phyloP scores from a whole-genome alignment of 2,329 filamentous ascomycete genomes.

The Lanzia echinophila region DNA sequence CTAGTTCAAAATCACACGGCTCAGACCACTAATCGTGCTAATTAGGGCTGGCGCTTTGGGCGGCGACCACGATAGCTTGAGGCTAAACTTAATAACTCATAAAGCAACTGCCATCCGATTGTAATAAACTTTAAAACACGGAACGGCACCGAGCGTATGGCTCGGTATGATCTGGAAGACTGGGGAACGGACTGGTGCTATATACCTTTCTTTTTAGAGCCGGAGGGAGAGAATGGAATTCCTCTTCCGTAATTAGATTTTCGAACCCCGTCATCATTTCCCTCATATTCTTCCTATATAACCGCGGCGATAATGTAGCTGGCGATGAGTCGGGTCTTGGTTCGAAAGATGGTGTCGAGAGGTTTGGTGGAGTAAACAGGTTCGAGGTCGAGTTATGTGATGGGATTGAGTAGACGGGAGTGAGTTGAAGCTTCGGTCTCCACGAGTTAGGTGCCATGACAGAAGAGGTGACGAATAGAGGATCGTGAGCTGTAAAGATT shows the following conservation, averaged over 20 bases:
- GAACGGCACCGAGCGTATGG: neutral
- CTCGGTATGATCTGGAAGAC: neutral
- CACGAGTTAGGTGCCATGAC: slow-evolving; percentile 7
- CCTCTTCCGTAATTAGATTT: slow-evolving; percentile 34
- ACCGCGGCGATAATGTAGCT: slow-evolving; percentile 14
- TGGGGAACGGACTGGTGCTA: slow-evolving; percentile 19
- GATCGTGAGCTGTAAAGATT: slow-evolving; percentile 1
- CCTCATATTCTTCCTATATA: slow-evolving; percentile 27
- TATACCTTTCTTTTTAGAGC: slow-evolving; percentile 46
- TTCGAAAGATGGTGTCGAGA: slow-evolving; percentile 25
- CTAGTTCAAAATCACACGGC: neutral
- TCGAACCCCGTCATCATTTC: slow-evolving; percentile 25
- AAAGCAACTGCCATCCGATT: neutral
- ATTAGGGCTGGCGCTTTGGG: neutral
- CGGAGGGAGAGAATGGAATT: slow-evolving; percentile 44
- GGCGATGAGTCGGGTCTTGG: slow-evolving; percentile 20
- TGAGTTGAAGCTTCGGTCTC: slow-evolving; percentile 1
- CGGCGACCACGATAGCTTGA: neutral
- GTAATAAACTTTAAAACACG: neutral
- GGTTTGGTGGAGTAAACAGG: slow-evolving; percentile 19
- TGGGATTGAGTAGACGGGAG: slow-evolving; percentile 18
- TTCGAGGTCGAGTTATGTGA: slow-evolving; percentile 11
- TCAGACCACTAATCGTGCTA: slow-evolving; percentile 4
- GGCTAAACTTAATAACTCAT: slow-evolving; percentile 6
- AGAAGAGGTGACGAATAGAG: neutral